Conservation (phyloP, 2,329 filamentous ascomycete species). For the Venturia pyrina region DNA sequence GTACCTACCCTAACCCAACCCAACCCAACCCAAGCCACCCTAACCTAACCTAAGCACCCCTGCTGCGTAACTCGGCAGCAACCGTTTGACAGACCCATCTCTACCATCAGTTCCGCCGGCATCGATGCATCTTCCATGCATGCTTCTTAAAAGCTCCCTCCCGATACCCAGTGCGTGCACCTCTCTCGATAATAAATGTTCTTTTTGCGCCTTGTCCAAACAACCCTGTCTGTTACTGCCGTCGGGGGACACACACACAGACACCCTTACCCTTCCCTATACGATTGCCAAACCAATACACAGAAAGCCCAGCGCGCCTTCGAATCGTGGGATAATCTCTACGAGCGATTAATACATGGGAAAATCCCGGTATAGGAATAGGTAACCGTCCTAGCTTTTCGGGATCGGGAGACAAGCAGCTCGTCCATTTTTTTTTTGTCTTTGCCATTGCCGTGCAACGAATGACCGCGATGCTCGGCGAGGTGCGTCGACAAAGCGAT, state of each 20-base stretch:
- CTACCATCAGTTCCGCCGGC: not conserved
- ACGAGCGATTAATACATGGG: not conserved
- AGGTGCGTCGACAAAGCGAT: not conserved
- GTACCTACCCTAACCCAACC: too few relatives aligned
- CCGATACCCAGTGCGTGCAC: not conserved
- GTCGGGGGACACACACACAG: not conserved
- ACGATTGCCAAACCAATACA: not conserved
- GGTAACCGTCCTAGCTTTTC: not conserved
- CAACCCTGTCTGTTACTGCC: constrained; percentile 3
- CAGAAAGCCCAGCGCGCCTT: not conserved
- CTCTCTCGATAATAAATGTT: too few relatives aligned
- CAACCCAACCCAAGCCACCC: too few relatives aligned
- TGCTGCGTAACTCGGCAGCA: not conserved
- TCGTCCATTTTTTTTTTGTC: not conserved
- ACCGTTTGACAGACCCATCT: not conserved
- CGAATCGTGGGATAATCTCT: not conserved
- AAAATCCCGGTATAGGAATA: not conserved
- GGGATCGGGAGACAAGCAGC: not conserved
- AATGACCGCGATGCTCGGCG: not conserved
- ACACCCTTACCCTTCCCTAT: too few relatives aligned
- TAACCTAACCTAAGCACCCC: too few relatives aligned
- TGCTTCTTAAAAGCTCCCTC: not conserved
- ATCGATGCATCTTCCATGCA: not conserved
- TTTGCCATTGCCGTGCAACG: not conserved
- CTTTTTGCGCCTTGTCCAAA: too few relatives aligned